Base-by-base conservation (phyloP, 2,329 filamentous ascomycete genomes). In the Botrytis aclada region DNA sequence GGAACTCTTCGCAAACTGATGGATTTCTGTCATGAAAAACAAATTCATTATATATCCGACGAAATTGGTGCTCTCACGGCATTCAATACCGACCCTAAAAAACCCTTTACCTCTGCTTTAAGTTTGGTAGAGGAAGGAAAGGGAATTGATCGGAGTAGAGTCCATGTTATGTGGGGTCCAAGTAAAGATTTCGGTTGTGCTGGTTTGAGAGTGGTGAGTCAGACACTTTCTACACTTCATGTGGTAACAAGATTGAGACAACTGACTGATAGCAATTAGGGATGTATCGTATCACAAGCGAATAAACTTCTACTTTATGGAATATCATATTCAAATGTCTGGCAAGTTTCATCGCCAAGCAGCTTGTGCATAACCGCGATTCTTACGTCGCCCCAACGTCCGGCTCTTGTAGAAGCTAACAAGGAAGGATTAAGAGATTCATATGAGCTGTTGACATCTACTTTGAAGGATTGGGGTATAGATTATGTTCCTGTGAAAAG, bases 131-230 rank as follows among this genome's bases (percentile, higher is more conserved):
- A 45, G 16, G 25, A 66, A 10, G 63, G 41, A 14, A 32, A 25
- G 0, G 63, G 63, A 1, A 66, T 47, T 32, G 25, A 45, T 14
- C 18, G 63, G 41, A 66, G 63, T 47, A n/a, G 63, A 45, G 63
- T 66, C 39, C 43, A 66, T 51, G 10, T 66, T 34, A n/a, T 51
- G 8, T 66, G 63, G 39, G 37, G 41, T 12, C 29, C 41, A 25
- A 47, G 43, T 66, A 66, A 51, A 25, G 63, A 51, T 47, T 66
- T 66, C 12, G 63, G 63, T 32, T 45, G 63, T 66, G 63, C 63
- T 18, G 63, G 63, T 32, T 25, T 66, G 63, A 34, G 63, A 47
- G 22, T 47, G 39, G 63, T 66, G n/a, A 66, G 63, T 25, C 45
- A 16, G 8, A 25, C 12, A 12, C 18, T 37, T 61, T 34, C 32